Evolutionary conservation across 1,284 basidiomycete species (phyloP), one percentile per base, ranked within the genome.

Genomic region (Exobasidium rhododendri): DNA sequence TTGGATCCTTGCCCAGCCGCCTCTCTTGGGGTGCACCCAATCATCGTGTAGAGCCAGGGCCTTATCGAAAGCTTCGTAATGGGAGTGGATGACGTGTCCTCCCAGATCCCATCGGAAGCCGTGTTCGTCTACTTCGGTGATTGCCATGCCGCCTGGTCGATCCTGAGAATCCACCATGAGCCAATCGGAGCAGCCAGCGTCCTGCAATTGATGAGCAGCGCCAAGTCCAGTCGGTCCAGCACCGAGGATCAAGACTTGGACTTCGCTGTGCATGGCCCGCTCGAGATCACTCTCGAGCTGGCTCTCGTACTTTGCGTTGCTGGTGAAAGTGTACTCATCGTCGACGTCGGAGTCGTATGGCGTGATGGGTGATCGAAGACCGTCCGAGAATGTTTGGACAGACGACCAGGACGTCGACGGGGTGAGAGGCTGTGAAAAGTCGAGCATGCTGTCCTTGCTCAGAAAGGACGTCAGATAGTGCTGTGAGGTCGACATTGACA

Each of bases 61-160:
- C 20, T 55, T 22, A 32, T 55, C 30, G 28, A 55, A 55, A 20
- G 52, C 31, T 14, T 35, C 31, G 28, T 26, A 55, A 26, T 55
- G 52, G 3, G 52, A 55, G 30, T 55, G 52, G 29, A 55, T 55
- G 3, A 55, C 52, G 28, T 55, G 52, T 40, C 52, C 52, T 32
- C 52, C 52, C n/a, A 55, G 14, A 55, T 55, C 52, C 52, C 52
- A 55, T 35, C n/a, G 30, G 30, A 55, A 55, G n/a, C 52, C 52
- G 14, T 55, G n/a, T 35, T 55, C 52, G 35, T 55, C 52, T 6
- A 14, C n/a, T 55, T 55, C 52, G 14, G 52, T 55, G 4, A 35
- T 22, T 29, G 52, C 52, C 52, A 55, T 55, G n/a, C 52, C 52
- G 35, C 52, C 52, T n/a, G 52, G 17, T 20, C 52, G 32, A 55